These are phyloP conservation scores for Alternaria triticina DNA, from an alignment of 2,329 filamentous ascomycete genomes.

Conservation along the genomic window DNA sequence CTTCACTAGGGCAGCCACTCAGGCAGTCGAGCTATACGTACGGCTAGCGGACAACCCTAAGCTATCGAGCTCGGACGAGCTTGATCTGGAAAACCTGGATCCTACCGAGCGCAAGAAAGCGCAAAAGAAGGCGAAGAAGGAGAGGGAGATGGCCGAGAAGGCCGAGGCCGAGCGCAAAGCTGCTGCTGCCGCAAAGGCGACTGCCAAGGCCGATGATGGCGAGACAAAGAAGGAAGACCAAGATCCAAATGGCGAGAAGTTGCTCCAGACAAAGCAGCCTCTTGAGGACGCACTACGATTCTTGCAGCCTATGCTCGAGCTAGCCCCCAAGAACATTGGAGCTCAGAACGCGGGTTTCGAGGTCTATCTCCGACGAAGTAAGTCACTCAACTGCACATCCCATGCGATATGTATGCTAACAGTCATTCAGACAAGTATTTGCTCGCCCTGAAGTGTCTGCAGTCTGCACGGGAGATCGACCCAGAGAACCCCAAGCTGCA, in stretches of 20 bases:
- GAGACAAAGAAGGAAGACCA: constrained; percentile 85
- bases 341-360: constrained; percentile 88
- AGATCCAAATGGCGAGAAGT: constrained; percentile 81
- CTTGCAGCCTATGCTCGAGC: constrained; percentile 79
- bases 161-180: constrained; percentile 82
- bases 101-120: constrained; percentile 81
- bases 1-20: constrained; percentile 82
- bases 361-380: constrained; percentile 84
- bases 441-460: constrained; percentile 84
- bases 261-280: constrained; percentile 82
- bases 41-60: constrained; percentile 77
- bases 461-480: constrained; percentile 73
- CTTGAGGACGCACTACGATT: constrained; percentile 89
- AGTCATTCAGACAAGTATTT: constrained; percentile 75
- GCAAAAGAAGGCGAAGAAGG: constrained; percentile 87
- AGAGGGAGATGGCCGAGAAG: constrained; percentile 72
- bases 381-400: constrained; percentile 43
- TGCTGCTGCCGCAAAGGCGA: constrained; percentile 68
- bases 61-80: constrained; percentile 66
- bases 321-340: constrained; percentile 79
- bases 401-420: not conserved
- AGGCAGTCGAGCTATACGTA: constrained; percentile 81
- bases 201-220: constrained; percentile 65
- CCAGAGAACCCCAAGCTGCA: constrained; percentile 74
- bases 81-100: constrained; percentile 59